Conservation (phyloP, 495 filamentous ascomycete genomes). For the Cercophora scortea region DNA sequence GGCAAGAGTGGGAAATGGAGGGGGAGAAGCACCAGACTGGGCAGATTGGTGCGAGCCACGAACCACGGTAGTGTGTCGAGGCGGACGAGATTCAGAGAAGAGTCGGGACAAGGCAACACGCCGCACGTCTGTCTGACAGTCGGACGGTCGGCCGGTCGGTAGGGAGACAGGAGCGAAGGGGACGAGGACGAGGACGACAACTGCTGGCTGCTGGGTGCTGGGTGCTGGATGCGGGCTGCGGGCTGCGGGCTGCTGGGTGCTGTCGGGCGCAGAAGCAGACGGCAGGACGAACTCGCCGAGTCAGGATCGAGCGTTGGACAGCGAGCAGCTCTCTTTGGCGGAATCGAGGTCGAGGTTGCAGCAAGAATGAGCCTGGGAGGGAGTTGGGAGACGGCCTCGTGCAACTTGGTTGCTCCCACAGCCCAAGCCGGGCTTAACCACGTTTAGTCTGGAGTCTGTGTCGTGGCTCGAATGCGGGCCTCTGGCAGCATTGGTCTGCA, state of each 20-base stretch:
- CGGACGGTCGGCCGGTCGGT: background rate
- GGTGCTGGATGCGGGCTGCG: too few relatives aligned
- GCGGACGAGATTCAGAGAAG: background rate
- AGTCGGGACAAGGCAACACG: background rate
- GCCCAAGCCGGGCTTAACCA: conserved; percentile 27
- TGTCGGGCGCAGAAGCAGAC: too few relatives aligned
- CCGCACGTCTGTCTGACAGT: background rate
- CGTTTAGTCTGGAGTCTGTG: conserved; percentile 32
- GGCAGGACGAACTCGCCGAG: too few relatives aligned
- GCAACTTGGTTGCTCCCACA: conserved; percentile 10
- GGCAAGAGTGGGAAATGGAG: conserved; percentile 6
- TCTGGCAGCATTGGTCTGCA: conserved; percentile 42
- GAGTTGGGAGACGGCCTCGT: conserved; percentile 15
- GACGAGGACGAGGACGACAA: background rate
- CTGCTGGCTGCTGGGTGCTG: too few relatives aligned
- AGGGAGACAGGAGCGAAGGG: too few relatives aligned
- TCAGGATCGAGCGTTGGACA: background rate
- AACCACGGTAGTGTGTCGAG: background rate
- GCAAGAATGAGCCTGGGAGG: conserved; percentile 5
- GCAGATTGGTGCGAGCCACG: background rate
- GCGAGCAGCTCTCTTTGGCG: conserved; percentile 21
- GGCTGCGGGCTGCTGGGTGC: too few relatives aligned
- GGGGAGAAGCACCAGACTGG: conserved; percentile 2
- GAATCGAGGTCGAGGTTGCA: conserved; percentile 10
- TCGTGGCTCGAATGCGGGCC: conserved; percentile 57